These are phyloP conservation scores for Diatrype stigma DNA, from an alignment of 2,329 filamentous ascomycete genomes.

Conservation along the genomic window DNA sequence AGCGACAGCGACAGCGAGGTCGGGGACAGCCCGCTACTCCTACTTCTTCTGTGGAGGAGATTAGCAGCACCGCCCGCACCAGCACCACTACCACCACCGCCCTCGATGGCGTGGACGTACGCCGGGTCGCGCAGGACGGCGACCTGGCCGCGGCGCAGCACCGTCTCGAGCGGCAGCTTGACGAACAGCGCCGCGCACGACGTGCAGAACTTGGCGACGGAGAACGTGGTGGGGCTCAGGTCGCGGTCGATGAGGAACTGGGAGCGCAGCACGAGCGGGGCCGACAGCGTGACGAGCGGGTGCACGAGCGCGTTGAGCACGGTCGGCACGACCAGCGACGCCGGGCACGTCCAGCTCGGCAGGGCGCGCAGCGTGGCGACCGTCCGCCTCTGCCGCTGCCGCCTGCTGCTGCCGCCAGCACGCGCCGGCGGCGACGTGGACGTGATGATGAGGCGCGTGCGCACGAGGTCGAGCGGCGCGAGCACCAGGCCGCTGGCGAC, in stretches of 20 bases:
- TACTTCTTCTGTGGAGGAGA: too few species aligned
- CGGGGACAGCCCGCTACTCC: too few species aligned
- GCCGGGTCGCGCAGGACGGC: conserved; percentile 57
- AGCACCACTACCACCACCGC: not conserved
- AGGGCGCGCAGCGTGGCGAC: conserved; percentile 73
- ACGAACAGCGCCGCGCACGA: conserved; percentile 77
- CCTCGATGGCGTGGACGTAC: conserved; percentile 46
- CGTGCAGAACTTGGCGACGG: conserved; percentile 74
- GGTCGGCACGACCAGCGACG: conserved; percentile 74
- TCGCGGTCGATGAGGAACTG: conserved; percentile 80
- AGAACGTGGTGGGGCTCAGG: conserved; percentile 76
- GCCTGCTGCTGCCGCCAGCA: not conserved
- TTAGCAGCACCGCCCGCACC: too few species aligned
- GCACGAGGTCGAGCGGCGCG: conserved; percentile 82
- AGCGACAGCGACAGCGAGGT: too few species aligned
- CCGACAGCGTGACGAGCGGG: conserved; percentile 75
- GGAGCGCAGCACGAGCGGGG: conserved; percentile 81
- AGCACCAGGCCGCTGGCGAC: conserved; percentile 75
- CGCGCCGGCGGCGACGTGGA: conserved; percentile 48
- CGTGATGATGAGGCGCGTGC: conserved; percentile 84
- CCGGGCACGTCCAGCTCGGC: conserved; percentile 70
- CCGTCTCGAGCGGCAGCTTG: conserved; percentile 87
- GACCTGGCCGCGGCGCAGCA: conserved; percentile 83
- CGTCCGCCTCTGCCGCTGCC: conserved; percentile 69
- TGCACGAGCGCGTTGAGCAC: conserved; percentile 82